Percentiles rank a stretch among this genome's conserved stretches.
Conservation (phyloP, 2,329 filamentous ascomycete species). For the Beauveria sp. region DNA sequence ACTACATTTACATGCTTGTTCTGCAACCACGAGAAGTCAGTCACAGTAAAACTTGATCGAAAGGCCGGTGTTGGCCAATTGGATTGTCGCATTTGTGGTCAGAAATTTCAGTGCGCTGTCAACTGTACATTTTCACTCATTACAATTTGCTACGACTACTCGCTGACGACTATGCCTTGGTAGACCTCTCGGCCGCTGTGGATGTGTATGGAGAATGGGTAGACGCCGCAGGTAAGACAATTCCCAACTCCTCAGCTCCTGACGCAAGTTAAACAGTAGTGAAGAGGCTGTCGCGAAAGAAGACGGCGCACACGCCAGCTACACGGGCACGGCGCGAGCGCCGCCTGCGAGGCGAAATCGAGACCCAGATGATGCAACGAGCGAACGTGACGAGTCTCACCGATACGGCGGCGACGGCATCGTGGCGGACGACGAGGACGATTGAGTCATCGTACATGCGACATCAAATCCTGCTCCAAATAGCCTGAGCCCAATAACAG, state of each 20-base stretch:
- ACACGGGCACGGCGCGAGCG: constrained; percentile 21
- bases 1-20: constrained; percentile 95
- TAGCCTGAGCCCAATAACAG: neutral
- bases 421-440: constrained; percentile 48
- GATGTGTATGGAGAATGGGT: constrained; percentile 99
- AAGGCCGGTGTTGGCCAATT: constrained; percentile 80
- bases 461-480: neutral
- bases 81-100: constrained; percentile 86
- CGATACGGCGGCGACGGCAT: constrained; percentile 48
- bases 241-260: neutral
- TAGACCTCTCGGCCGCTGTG: constrained; percentile 82
- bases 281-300: constrained; percentile 45
- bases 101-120: constrained; percentile 85
- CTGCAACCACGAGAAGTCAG: constrained; percentile 94
- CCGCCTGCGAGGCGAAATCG: constrained; percentile 15
- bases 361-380: constrained; percentile 20
- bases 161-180: constrained; percentile 14
- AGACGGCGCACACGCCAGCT: constrained; percentile 23
- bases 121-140: constrained; percentile 59
- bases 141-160: constrained; percentile 6
- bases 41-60: constrained; percentile 87
- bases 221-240: constrained; percentile 60
- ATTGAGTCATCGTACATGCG: constrained; percentile 28
- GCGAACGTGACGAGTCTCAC: constrained; percentile 41
- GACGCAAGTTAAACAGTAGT: constrained; percentile 13